Base-by-base conservation (phyloP, 1,284 basidiomycete genomes). In the Leccinum fallax region DNA sequence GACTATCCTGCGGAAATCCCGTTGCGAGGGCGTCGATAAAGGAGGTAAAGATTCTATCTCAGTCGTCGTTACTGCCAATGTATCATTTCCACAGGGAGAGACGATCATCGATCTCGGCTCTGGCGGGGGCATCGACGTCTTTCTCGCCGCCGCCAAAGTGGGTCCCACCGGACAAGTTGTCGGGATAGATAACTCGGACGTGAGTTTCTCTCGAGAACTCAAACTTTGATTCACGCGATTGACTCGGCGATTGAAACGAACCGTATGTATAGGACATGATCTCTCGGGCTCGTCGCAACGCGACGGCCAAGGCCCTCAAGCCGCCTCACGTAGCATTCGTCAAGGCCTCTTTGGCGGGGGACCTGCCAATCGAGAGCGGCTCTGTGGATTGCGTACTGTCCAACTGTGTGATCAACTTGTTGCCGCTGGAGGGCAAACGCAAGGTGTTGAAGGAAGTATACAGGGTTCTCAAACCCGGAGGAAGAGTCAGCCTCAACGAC, bases 361-460 rank as follows among this genome's bases (percentile, higher is more conserved):
- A 76, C 11, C 69, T 85, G 1, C 85, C 84, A 1, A 78, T 85
- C 53, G 69, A 74, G 46, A 78, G 80, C 15, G 66, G 74, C 56
- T 77, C 81, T 0, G 77, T 84, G 16, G 81, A 86, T 63, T 84
- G 81, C 61, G 73, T 87, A 19, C 67, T 85, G 9, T 84, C 83
- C 15, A 86, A 85, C 68, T 85, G 83, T 58, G 83, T 84, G 5
- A 74, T 85, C 67, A 84, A 85, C 67, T 71, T 84, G 3, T 63
- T 85, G 4, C 80, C 82, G 0, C 63, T 62, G 1, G 67, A 70
- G 16, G 79, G 77, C 4, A 85, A 83, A 66, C 69, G 69, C 9
- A 67, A 58, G 16, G 63, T 82, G 9, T 68, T 84, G 54, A 76
- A 77, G 48, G 84, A 86, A 63, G 71, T 76, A 0, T 68, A 78